Conservation (phyloP, 2,329 filamentous ascomycete genomes). For the Claviceps maximensis region DNA sequence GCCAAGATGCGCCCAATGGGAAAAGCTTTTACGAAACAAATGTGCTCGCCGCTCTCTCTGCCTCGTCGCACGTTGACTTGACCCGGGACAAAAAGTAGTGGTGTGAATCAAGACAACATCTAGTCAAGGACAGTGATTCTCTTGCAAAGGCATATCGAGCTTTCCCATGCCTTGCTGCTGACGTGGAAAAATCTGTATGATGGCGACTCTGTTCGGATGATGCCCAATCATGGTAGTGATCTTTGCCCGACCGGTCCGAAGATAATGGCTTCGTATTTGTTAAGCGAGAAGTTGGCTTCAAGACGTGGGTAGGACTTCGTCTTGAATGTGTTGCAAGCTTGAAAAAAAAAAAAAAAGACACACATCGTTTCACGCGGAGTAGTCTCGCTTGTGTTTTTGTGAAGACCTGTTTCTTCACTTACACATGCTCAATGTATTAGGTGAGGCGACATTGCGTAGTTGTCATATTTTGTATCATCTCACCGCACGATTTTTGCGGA, state of each 20-base stretch:
- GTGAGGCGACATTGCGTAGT: not conserved
- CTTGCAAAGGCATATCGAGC: not conserved
- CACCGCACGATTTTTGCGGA: conserved; percentile 30
- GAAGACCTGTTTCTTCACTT: not conserved
- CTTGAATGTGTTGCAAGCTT: not conserved
- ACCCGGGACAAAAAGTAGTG: not conserved
- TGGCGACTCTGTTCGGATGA: not conserved
- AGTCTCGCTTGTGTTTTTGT: not conserved
- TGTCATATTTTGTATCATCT: conserved; percentile 1
- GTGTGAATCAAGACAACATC: not conserved
- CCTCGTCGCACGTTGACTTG: not conserved
- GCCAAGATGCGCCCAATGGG: conserved; percentile 3
- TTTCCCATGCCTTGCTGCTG: conserved; percentile 1
- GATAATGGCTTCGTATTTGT: not conserved
- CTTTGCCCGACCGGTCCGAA: not conserved
- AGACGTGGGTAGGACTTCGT: not conserved
- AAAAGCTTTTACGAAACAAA: not conserved
- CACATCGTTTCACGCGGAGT: not conserved
- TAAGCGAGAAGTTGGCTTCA: not conserved
- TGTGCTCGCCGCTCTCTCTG: not conserved
- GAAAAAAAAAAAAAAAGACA: too few relatives aligned
- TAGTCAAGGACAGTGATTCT: not conserved
- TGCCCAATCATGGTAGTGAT: not conserved
- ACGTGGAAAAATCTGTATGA: not conserved
- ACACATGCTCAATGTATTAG: not conserved